A percentile compares a stretch with the other conserved stretches of the same genome.
Evolutionary conservation across 129 eudicot species (phyloP).

Genomic region (Apium graveolens): DNA sequence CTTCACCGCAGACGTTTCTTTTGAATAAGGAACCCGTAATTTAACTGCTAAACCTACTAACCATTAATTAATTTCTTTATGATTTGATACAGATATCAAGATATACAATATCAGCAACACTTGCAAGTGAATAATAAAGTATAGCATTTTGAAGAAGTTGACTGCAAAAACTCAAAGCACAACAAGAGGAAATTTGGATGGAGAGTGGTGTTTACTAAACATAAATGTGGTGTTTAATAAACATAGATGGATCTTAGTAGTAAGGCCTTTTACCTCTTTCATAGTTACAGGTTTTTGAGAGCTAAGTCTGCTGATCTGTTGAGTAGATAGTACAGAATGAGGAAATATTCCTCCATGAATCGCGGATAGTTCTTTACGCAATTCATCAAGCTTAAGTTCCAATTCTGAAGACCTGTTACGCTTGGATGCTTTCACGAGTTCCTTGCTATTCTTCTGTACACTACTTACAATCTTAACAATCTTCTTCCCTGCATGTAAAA

Average conservation of each 20-base stretch:
- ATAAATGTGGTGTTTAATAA: background rate
- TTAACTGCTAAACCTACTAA: background rate
- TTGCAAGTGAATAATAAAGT: background rate
- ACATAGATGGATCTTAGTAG: background rate
- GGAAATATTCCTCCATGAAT: conserved; percentile 84
- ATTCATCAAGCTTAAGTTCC: conserved; percentile 67
- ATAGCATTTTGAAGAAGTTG: background rate
- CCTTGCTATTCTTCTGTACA: conserved; percentile 30
- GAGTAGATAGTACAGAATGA: conserved; percentile 84
- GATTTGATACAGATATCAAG: background rate
- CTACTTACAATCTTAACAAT: conserved; percentile 55
- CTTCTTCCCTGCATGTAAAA: conserved; percentile 51
- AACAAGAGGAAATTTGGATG: background rate
- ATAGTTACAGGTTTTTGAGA: conserved; percentile 54
- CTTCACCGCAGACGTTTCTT: background rate
- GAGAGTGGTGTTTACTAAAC: no score
- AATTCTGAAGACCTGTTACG: conserved; percentile 51
- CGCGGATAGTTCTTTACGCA: conserved; percentile 73
- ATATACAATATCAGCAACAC: background rate
- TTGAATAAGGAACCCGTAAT: no score
- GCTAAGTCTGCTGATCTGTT: conserved; percentile 58
- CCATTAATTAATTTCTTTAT: background rate
- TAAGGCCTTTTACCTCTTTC: conserved; percentile 51
- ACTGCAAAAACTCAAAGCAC: background rate
- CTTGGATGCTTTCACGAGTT: conserved; percentile 35